Percentiles rank a stretch among this genome's conserved stretches.
Conservation (phyloP, 768 basidiomycete species). For the Suillus brevipes region DNA sequence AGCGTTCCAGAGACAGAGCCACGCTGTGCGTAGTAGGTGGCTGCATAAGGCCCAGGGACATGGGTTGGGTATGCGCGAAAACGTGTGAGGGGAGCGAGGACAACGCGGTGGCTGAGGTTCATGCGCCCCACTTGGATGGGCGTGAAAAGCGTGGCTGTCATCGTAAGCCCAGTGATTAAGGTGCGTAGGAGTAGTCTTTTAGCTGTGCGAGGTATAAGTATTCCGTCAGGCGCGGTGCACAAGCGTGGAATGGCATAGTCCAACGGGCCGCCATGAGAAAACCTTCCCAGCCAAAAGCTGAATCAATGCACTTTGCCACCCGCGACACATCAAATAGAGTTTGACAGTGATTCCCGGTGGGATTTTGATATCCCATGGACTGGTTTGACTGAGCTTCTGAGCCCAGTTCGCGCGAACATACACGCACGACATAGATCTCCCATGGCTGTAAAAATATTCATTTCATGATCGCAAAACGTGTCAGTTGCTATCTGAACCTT, state of each 20-base stretch:
- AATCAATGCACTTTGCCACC: neutral
- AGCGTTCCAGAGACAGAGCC: conserved; percentile 40
- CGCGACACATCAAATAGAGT: neutral
- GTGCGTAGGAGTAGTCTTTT: neutral
- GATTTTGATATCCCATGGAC: neutral
- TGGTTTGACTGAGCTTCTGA: neutral
- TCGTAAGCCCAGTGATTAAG: neutral
- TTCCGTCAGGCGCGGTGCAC: neutral
- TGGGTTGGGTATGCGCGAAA: conserved; percentile 25
- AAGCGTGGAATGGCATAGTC: neutral
- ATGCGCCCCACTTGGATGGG: conserved; percentile 33
- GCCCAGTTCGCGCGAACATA: neutral
- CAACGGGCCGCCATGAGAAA: neutral
- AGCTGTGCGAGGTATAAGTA: neutral
- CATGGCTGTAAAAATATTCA: too few species aligned
- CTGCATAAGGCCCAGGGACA: conserved; percentile 32
- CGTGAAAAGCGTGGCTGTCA: conserved; percentile 26
- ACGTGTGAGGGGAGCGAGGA: conserved; percentile 39
- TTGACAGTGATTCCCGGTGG: neutral
- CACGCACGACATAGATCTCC: neutral
- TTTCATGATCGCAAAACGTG: too few species aligned
- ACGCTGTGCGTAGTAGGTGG: conserved; percentile 40
- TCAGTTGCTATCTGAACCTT: too few species aligned
- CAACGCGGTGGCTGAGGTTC: conserved; percentile 35
- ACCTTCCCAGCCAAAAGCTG: neutral